Evolutionary conservation across 148 eudicot species (phyloP), one percentile per base, ranked within the genome.

Genomic region (Nyssa sinensis): DNA sequence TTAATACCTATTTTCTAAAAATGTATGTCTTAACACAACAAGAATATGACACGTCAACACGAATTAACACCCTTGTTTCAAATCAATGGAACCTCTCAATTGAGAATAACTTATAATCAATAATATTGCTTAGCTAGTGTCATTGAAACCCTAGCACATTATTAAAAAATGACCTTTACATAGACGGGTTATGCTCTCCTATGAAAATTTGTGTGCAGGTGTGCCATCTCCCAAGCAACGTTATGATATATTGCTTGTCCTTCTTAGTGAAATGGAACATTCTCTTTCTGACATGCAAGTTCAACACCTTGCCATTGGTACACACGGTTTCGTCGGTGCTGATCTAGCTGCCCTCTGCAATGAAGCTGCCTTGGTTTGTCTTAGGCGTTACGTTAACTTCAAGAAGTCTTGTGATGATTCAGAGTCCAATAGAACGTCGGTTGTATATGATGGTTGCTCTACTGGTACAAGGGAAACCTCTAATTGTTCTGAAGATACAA

Each of bases 261-360:
- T 89, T 83, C 89, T 95, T 62, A 81, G 78, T 76, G 85, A 79
- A 74, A 89, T 88, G 85, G 83, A 87, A 58, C 94, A 91, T 71
- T 79, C 87, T 74, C 94, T 93, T 66, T 77, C 73, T 53, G 78
- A 78, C 49, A 60, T 71, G 47, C 87, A 92, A 81, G 72, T 95
- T 77, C 87, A 84, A 75, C 75, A 88, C 47, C 85, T 95, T 79
- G 87, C 99, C 64, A 79, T 64, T 69, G 78, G 78, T 70, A 91
- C 99, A 29, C 97, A 95, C 81, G 99, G 96, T 53, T 95, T 89
- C 75, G 99, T 95, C 71, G 99, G 99, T 73, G 99, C 97, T 81
- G 99, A 95, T 84, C 77, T 95, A 75, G 91, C 79, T 74, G 85
- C 93, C 41, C 90, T 95, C 53, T 88, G 89, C 83, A 89, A 89